phyloP scores from a whole-genome alignment of 1,139 yeast genomes.

The Sugiyamaella novakii region DNA sequence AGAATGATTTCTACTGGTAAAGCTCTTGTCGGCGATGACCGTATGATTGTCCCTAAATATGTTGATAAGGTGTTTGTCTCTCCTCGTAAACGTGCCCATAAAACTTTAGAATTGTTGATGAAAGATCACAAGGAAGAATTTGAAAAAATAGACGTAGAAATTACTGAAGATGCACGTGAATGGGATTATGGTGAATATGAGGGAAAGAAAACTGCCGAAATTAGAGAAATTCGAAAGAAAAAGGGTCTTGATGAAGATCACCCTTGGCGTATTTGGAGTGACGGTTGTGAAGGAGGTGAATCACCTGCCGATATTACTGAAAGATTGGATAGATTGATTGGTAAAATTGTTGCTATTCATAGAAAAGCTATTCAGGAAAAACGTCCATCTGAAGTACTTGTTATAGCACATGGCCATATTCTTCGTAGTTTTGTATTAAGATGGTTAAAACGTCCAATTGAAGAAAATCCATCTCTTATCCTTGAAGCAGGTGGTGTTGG shows the following conservation, averaged over 20 bases:
- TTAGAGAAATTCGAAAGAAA: constrained; percentile 57
- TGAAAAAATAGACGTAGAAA: constrained; percentile 27
- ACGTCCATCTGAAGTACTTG: constrained; percentile 68
- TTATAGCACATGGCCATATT: constrained; percentile 93
- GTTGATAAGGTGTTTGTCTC: constrained; percentile 71
- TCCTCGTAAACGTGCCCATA: constrained; percentile 77
- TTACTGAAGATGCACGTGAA: constrained; percentile 71
- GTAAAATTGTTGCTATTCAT: constrained; percentile 64
- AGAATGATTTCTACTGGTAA: constrained; percentile 78
- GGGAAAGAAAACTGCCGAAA: constrained; percentile 71
- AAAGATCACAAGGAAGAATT: constrained; percentile 51
- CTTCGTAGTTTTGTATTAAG: constrained; percentile 85
- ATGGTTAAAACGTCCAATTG: constrained; percentile 68
- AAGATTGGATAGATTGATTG: constrained; percentile 71
- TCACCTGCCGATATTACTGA: constrained; percentile 60
- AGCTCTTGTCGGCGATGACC: constrained; percentile 62
- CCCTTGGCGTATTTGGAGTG: constrained; percentile 87
- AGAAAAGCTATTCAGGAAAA: constrained; percentile 55
- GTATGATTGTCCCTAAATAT: constrained; percentile 62
- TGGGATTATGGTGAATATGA: constrained; percentile 98
- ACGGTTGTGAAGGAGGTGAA: constrained; percentile 94
- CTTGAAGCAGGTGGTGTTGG: constrained; percentile 97
- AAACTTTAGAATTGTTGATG: constrained; percentile 61
- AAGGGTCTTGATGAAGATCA: constrained; percentile 55
- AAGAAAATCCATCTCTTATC: constrained; percentile 73